Conservation (phyloP, 2,329 filamentous ascomycete genomes). For the Alternaria atra region DNA sequence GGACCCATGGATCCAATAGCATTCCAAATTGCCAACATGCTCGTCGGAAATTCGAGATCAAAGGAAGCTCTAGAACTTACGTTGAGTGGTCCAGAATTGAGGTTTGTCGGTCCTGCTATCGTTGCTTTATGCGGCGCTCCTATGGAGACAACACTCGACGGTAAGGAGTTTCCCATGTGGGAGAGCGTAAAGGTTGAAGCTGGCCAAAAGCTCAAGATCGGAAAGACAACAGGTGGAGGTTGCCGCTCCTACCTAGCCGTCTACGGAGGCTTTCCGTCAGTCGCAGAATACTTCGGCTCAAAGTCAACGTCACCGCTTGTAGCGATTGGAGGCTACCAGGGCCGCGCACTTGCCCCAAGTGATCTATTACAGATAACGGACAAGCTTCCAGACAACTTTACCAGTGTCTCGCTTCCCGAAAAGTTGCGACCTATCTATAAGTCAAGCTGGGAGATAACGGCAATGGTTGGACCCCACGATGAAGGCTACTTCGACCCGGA, state of each 20-base stretch:
- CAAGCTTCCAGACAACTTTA: conserved; percentile 47
- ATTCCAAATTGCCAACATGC: conserved; percentile 66
- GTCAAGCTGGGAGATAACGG: conserved; percentile 61
- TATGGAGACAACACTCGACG: conserved; percentile 63
- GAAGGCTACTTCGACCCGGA: conserved; percentile 62
- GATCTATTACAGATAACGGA: conserved; percentile 61
- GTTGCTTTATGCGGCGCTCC: conserved; percentile 66
- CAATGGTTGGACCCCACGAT: conserved; percentile 66
- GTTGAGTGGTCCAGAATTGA: conserved; percentile 66
- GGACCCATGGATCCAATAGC: conserved; percentile 71
- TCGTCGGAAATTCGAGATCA: conserved; percentile 64
- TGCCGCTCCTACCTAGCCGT: conserved; percentile 68
- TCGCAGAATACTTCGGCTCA: conserved; percentile 66
- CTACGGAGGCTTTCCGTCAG: conserved; percentile 61
- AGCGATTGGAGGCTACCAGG: conserved; percentile 68
- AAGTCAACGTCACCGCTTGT: conserved; percentile 68
- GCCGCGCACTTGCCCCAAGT: conserved; percentile 63
- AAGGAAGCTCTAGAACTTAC: conserved; percentile 69
- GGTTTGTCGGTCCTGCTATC: conserved; percentile 63
- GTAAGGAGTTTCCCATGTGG: conserved; percentile 63
- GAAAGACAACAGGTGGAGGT: conserved; percentile 61
- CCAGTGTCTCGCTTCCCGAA: conserved; percentile 53
- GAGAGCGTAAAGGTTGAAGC: conserved; percentile 60
- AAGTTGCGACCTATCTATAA: conserved; percentile 60
- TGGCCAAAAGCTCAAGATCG: conserved; percentile 64